phyloP scores from a whole-genome alignment of 2,329 filamentous ascomycete species.

The Blastomyces silverae region DNA sequence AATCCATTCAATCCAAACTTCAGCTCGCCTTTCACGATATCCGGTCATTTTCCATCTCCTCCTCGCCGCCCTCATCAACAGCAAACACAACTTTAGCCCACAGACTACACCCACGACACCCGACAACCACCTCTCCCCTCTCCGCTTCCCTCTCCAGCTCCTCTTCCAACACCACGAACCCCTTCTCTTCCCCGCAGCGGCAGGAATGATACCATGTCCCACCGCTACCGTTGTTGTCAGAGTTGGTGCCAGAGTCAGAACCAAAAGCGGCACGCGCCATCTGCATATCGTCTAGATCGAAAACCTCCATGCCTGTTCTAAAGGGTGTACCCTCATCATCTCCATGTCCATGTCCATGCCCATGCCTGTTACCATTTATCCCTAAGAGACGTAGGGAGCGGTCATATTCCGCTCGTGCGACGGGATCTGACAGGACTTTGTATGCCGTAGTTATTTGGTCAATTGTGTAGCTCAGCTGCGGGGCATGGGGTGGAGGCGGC shows the following conservation, averaged over 20 bases:
- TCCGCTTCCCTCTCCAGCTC: conserved; percentile 48
- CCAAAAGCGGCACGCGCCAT: conserved; percentile 28
- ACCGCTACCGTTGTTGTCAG: conserved; percentile 40
- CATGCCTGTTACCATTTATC: conserved; percentile 25
- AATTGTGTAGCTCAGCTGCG: conserved; percentile 37
- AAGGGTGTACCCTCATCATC: conserved; percentile 29
- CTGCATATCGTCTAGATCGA: conserved; percentile 53
- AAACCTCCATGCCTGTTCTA: conserved; percentile 49
- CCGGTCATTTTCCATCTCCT: conserved; percentile 15
- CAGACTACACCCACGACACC: conserved; percentile 57
- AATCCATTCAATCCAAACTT: neutral
- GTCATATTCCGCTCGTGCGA: conserved; percentile 46
- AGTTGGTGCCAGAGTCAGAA: conserved; percentile 37
- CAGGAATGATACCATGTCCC: conserved; percentile 50
- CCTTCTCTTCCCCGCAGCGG: conserved; percentile 53
- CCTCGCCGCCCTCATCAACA: conserved; percentile 34
- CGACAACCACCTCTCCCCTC: conserved; percentile 52
- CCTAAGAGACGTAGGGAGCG: conserved; percentile 33
- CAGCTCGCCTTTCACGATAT: neutral
- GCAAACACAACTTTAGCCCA: conserved; percentile 57
- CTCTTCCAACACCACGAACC: conserved; percentile 49
- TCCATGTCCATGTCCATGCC: conserved; percentile 26
- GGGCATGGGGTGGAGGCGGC: neutral
- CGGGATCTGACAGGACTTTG: conserved; percentile 45
- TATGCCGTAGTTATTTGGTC: conserved; percentile 57